These are phyloP conservation scores for Clarireedia sp. DNA, from an alignment of 2,329 filamentous ascomycete species.

Conservation along the genomic window DNA sequence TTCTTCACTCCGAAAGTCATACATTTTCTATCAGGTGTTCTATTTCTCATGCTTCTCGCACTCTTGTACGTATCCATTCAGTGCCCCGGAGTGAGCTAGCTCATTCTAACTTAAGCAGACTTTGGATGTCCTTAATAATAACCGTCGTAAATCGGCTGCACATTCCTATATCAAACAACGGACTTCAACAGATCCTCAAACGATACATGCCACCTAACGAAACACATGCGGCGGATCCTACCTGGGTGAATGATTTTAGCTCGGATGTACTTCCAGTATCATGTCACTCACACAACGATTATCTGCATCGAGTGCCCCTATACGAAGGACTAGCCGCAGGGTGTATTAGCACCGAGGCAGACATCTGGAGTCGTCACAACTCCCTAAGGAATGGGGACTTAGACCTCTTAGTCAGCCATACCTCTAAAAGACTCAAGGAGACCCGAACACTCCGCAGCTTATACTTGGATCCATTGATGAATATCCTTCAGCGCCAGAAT, in stretches of 20 bases:
- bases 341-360: conserved; percentile 49
- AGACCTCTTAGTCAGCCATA: conserved; percentile 48
- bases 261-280: not conserved
- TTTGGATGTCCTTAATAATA: not conserved
- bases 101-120: not conserved
- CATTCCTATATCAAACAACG: not conserved
- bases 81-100: not conserved
- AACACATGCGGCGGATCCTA: not conserved
- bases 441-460: conserved; percentile 47
- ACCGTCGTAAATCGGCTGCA: not conserved
- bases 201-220: not conserved
- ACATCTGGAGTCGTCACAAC: conserved; percentile 40
- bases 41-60: not conserved
- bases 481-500: conserved; percentile 45
- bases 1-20: not conserved
- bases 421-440: conserved; percentile 42
- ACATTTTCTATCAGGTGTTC: not conserved
- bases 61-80: not conserved
- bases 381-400: conserved; percentile 37
- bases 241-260: not conserved
- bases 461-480: conserved; percentile 51
- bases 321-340: conserved; percentile 48
- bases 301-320: conserved; percentile 39
- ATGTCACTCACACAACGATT: conserved; percentile 46
- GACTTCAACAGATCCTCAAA: not conserved